Evolutionary conservation across 1,284 basidiomycete genomes (phyloP), one percentile per base, ranked within the genome.

Genomic region (Ganoderma lingzhi): DNA sequence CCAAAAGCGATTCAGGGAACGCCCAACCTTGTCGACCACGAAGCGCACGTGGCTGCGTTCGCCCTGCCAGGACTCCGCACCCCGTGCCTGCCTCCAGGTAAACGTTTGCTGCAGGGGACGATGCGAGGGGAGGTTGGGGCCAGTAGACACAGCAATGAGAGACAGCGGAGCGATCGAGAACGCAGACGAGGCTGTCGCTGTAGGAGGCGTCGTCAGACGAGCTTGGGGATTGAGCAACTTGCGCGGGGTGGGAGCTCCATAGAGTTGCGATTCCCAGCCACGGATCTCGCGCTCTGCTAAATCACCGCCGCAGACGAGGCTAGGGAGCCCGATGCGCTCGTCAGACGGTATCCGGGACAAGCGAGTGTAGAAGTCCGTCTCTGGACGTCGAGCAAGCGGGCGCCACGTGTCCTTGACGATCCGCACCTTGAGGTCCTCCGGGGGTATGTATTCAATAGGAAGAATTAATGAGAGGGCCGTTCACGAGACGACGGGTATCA

Each of bases 401-500:
- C 70, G 66, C 72, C 74, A 73, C 2, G 74, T 48, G 8, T 75
- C 74, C 63, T 75, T 75, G 56, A 75, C 28, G 48, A 69, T 44
- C 6, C 63, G 62, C 6, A 69, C 5, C 32, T 63, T 35, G 5
- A 55, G 32, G 10, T 44, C 44, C n/a, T 32, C 35, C 1, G 17
- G 1, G n/a, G 53, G 30, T 6, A 23, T 19, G 12, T 1, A 0
- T 12, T 65, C 51, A 28, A 37, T 42, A 6, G 19, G 30, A 9
- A 32, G 32, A 8, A 8, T 42, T 35, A 30, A 48, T 17, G 35
- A 42, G 2, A 23, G 10, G 3, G 10, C 60, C 32, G 28, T 53
- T 35, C 2, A 23, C 28, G 17, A 12, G 14, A 28, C 10, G 10
- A 59, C 62, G 62, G 3, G 42, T 45, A 23, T 63, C 62, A 12